Base-by-base conservation (phyloP, 2,329 filamentous ascomycete genomes). In the Aspergillus terreus region DNA sequence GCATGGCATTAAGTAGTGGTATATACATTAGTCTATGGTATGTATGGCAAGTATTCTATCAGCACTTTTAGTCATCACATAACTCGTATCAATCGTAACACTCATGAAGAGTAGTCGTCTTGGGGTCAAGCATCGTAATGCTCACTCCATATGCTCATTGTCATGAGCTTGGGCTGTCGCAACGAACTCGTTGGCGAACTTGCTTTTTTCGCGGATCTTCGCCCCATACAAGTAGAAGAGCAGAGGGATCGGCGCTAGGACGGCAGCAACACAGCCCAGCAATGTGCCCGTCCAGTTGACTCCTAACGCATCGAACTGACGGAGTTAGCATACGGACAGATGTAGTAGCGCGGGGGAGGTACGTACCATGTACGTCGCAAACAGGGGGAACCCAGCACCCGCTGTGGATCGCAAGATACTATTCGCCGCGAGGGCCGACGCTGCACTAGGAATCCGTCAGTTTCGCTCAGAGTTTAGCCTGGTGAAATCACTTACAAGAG, bases 381-480 rank as follows among this genome's bases (percentile, higher is more conserved):
- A 73, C 2, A 72, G 61, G 1, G 71, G 70, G 33, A 72, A 73
- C 2, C 62, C 58, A 3, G 69, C 63, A 4, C 63, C 70, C 0
- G 71, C 58, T 1, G 61, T 49, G 0, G 70, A 72, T 11, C 70
- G 69, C 6, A 70, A 58, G 17, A 82, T 78, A 0, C 79, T 82
- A 55, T 82, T 82, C 5, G 78, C 79, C 7, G 79, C 79, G 36
- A 82, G 78, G 14, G 78, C 78, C 1, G 76, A 78, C 10, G 78
- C 78, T 12, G 79, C 77, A 55, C 64, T 69, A 27, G 23, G 15
- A 11, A 14, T 19, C 15, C 27, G 2, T 33, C 3, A n/a, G 23
- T 11, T n/a, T n/a, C 9, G 17, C 38, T 15, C 5, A 41, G 12
- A 27, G 4, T 14, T 41, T 5, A 36, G 10, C 11, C 6, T 14